Evolutionary conservation across 495 filamentous ascomycete species (phyloP).

Genomic region (Daldinia childiae): DNA sequence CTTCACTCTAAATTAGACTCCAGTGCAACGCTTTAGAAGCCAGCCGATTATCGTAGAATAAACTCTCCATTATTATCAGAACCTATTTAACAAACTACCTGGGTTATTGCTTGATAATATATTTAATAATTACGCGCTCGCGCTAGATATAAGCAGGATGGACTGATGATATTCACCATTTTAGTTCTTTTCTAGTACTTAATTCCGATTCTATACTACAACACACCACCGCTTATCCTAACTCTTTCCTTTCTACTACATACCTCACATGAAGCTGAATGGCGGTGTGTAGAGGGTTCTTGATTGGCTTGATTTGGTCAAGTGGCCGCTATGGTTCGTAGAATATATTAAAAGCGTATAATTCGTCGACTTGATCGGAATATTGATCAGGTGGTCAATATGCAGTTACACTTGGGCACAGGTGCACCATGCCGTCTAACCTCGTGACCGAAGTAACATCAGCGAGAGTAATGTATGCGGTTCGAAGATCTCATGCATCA

Average conservation of each 20-base stretch:
- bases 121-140: too few species aligned
- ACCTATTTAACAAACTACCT: not conserved
- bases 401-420: not conserved
- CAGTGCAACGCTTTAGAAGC: not conserved
- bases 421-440: not conserved
- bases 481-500: not conserved
- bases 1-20: not conserved
- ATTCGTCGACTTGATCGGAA: not conserved
- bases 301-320: not conserved
- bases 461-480: not conserved
- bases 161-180: too few species aligned
- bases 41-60: not conserved
- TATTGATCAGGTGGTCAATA: not conserved
- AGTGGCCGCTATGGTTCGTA: not conserved
- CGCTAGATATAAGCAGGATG: too few species aligned
- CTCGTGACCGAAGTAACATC: not conserved
- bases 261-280: not conserved
- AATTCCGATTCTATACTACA: not conserved
- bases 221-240: not conserved
- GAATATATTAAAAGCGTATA: not conserved
- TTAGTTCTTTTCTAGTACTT: not conserved
- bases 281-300: not conserved
- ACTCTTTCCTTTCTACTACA: not conserved
- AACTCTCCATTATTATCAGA: not conserved
- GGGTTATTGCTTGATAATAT: too few species aligned